Evolutionary conservation across 371 early-diverging fungal species (phyloP).

Genomic region (Apophysomyces elegans): DNA sequence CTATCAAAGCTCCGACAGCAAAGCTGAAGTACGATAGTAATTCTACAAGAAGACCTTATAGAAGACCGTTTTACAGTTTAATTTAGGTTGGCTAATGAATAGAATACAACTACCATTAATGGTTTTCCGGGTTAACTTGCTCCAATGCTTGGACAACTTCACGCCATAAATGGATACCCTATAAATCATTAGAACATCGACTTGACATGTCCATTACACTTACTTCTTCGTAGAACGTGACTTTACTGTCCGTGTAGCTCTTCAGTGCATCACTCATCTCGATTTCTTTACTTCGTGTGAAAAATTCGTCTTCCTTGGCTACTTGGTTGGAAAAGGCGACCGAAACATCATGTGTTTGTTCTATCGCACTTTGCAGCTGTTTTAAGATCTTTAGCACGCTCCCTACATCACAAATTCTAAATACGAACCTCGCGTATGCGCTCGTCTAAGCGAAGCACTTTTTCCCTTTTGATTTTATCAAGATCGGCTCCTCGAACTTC

Average conservation of each 20-base stretch:
- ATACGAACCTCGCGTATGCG: conserved; percentile 73
- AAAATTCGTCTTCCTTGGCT: conserved; percentile 79
- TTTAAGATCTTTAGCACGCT: neutral
- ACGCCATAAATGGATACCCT: conserved; percentile 69
- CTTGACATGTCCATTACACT: neutral
- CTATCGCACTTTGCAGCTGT: conserved; percentile 83
- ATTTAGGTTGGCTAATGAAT: conserved; percentile 1
- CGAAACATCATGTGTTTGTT: conserved; percentile 71
- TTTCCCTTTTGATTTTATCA: conserved; percentile 80
- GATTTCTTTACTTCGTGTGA: conserved; percentile 73
- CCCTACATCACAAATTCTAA: neutral
- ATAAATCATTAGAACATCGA: conserved; percentile 7
- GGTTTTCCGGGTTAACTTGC: conserved; percentile 14
- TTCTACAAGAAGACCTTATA: neutral
- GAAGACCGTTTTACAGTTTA: neutral
- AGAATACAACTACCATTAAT: neutral
- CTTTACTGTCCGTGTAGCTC: conserved; percentile 75
- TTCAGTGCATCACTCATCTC: conserved; percentile 81
- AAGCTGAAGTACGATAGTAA: neutral
- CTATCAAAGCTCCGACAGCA: conserved; percentile 33
- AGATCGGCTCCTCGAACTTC: conserved; percentile 90
- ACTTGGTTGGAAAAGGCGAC: conserved; percentile 81
- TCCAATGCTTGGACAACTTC: conserved; percentile 68
- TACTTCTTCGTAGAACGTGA: conserved; percentile 82
- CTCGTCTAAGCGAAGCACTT: conserved; percentile 71